Evolutionary conservation across 352 stramenopile genomes (phyloP).

Genomic region (Phytopythium vexans): DNA sequence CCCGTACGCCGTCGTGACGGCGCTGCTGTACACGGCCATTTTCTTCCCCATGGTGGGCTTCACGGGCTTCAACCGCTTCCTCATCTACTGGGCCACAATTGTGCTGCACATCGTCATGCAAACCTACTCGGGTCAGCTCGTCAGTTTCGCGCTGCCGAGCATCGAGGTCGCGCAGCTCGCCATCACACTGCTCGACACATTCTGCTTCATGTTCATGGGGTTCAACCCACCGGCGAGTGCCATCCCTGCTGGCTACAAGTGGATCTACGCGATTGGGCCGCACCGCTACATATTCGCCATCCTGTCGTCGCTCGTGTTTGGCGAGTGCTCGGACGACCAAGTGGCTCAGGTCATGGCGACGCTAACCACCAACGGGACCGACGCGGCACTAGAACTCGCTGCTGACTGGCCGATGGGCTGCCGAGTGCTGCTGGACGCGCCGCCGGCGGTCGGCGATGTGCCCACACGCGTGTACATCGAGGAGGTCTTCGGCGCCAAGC

Average conservation of each 20-base stretch:
- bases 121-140: constrained; percentile 52
- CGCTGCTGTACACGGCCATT: constrained; percentile 34
- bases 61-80: constrained; percentile 19
- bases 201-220: constrained; percentile 59
- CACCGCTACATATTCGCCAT: constrained; percentile 37
- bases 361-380: constrained; percentile 14
- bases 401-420: constrained; percentile 47
- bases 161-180: constrained; percentile 40
- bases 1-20: constrained; percentile 67
- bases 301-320: constrained; percentile 36
- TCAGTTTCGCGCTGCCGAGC: constrained; percentile 52
- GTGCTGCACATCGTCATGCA: constrained; percentile 37
- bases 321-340: constrained; percentile 34
- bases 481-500: constrained; percentile 46
- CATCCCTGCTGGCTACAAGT: constrained; percentile 46
- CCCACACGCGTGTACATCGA: constrained; percentile 59
- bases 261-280: constrained; percentile 37
- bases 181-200: constrained; percentile 38
- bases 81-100: constrained; percentile 40
- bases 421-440: constrained; percentile 44
- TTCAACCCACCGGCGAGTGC: constrained; percentile 35
- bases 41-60: constrained; percentile 88
- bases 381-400: constrained; percentile 13
- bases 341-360: constrained; percentile 11
- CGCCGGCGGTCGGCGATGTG: constrained; percentile 30